A percentile compares a stretch with the other conserved stretches of the same genome.
These are phyloP conservation scores for Phytophthora sp. DNA, from an alignment of 352 stramenopile genomes.

Conservation along the genomic window DNA sequence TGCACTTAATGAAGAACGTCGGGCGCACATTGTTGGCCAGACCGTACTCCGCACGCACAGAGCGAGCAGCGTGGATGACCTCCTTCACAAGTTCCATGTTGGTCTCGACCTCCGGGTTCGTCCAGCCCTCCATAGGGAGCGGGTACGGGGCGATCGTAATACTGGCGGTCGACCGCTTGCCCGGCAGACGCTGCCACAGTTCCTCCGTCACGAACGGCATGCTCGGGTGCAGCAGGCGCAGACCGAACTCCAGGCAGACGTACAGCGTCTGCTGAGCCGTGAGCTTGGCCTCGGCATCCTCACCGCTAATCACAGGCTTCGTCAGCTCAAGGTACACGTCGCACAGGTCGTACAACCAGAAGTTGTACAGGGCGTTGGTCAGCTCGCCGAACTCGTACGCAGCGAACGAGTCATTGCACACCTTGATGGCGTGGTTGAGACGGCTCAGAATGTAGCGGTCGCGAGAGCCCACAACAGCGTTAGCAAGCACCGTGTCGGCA, in stretches of 20 bases:
- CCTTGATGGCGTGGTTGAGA: slow-evolving; percentile 75
- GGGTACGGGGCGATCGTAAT: slow-evolving; percentile 87
- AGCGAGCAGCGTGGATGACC: slow-evolving; percentile 95
- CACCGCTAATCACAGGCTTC: slow-evolving; percentile 96
- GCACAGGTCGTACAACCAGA: slow-evolving; percentile 99
- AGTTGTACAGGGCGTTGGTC: slow-evolving; percentile 95
- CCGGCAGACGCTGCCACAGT: slow-evolving; percentile 87
- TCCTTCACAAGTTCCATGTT: slow-evolving; percentile 95
- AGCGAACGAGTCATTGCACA: slow-evolving; percentile 86
- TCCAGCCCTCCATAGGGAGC: slow-evolving; percentile 82
- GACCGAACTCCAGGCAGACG: slow-evolving; percentile 80
- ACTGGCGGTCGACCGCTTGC: slow-evolving; percentile 65
- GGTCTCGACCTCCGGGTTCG: slow-evolving; percentile 87
- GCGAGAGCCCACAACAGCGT: slow-evolving; percentile 65
- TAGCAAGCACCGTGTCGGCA: slow-evolving; percentile 64
- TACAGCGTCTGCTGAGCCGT: slow-evolving; percentile 88
- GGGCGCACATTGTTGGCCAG: slow-evolving; percentile 82
- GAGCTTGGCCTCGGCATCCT: slow-evolving; percentile 69
- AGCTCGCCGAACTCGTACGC: slow-evolving; percentile 97
- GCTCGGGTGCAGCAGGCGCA: slow-evolving; percentile 96
- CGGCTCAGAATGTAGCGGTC: slow-evolving; percentile 89
- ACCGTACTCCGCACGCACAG: slow-evolving; percentile 91
- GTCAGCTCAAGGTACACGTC: slow-evolving; percentile 99
- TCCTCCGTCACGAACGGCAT: slow-evolving; percentile 99
- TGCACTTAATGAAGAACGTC: slow-evolving; percentile 92